These are phyloP conservation scores for Podospora comata DNA, from an alignment of 495 filamentous ascomycete genomes.

Conservation along the genomic window DNA sequence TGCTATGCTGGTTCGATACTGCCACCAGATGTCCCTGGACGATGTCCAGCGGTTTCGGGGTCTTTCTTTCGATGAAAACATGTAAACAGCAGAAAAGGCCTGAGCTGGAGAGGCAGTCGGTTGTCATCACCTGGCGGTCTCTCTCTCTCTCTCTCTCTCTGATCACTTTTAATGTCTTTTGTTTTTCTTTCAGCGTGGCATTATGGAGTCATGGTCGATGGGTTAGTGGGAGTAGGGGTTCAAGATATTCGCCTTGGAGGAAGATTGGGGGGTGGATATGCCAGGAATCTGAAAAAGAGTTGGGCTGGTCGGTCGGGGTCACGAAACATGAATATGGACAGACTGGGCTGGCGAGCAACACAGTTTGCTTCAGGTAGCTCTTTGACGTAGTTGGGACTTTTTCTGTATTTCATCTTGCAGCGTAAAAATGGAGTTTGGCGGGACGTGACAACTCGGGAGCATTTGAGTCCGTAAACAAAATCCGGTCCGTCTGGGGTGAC, in stretches of 20 bases:
- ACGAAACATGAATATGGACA: not conserved
- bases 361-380: not conserved
- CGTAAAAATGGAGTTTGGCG: not conserved
- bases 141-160: not conserved
- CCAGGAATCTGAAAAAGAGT: too few relatives aligned
- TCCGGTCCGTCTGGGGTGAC: not conserved
- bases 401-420: not conserved
- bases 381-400: not conserved
- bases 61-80: not conserved
- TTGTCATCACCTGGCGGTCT: not conserved
- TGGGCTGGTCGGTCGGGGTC: not conserved
- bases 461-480: not conserved
- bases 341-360: not conserved
- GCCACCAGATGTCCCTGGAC: not conserved
- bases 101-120: not conserved
- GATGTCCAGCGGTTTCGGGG: not conserved
- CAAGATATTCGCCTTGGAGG: not conserved
- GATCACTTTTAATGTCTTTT: not conserved
- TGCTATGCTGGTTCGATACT: not conserved
- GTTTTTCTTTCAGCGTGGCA: not conserved
- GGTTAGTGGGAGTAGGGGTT: not conserved
- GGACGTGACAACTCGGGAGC: not conserved
- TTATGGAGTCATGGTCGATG: slow-evolving; percentile 5
- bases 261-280: too few relatives aligned
- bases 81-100: not conserved